Evolutionary conservation across 73 alveolate genomes (phyloP), one percentile per base, ranked within the genome.

Genomic region (Symbiodinium natans): DNA sequence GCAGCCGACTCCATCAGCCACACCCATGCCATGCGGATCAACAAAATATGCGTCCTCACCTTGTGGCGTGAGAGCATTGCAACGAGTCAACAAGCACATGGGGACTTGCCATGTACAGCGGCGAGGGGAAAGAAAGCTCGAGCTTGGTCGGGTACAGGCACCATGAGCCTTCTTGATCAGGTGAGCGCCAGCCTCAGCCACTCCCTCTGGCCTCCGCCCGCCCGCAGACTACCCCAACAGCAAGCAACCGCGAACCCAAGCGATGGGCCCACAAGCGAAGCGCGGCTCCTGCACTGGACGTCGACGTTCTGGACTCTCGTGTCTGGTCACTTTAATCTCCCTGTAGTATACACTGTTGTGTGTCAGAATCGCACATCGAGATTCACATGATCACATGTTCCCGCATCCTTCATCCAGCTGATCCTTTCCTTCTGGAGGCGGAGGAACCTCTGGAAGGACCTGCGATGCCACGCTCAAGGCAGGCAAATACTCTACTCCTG

Each of bases 1-100:
- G 86, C 87, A 89, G 95, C 95, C 95, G 48, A 89, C 95, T 59
- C 95, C 95, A 89, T 89, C 95, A 59, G 95, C 95, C 27, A 89
- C 95, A 40, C 86, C 95, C 68, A 89, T 59, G 87, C 52, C 95
- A 42, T 68, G 95, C 39, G 86, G 87, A 41, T 89, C 95, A 29
- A 89, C 74, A 41, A 89, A 89, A 43, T 27, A 89, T 27, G 95
- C 95, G 43, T 89, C 95, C 43, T 89, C 95, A n/a, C 95, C 95
- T 88, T n/a, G 39, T 5, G 43, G 8, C 9, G 15, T 11, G 88
- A 38, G 46, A n/a, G n/a, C n/a, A n/a, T n/a, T n/a, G n/a, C n/a
- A n/a, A n/a, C n/a, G n/a, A n/a, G n/a, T n/a, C n/a, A n/a, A n/a
- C 8, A 17, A 48, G 63, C 63, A 48, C 63, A 48, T 68, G 36